These are phyloP conservation scores for Verticillium nonalfalfae DNA, from an alignment of 2,329 filamentous ascomycete genomes.

Conservation along the genomic window DNA sequence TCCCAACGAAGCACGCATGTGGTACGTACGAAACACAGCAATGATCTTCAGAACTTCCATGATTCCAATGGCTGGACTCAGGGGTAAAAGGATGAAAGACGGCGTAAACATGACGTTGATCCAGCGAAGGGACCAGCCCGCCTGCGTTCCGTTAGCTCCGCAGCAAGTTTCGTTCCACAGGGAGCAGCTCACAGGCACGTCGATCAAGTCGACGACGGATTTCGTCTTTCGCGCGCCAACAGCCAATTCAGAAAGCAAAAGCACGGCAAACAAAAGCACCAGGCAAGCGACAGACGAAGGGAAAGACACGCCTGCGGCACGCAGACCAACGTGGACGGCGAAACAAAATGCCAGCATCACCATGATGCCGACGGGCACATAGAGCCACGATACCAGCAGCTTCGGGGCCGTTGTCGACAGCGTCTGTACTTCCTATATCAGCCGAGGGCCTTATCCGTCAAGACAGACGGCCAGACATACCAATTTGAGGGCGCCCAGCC, in stretches of 20 bases:
- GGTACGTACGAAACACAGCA: slow-evolving; percentile 45
- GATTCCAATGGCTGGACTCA: slow-evolving; percentile 46
- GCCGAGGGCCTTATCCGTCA: too few relatives aligned
- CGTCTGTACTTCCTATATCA: slow-evolving; percentile 1
- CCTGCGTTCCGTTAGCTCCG: slow-evolving; percentile 25
- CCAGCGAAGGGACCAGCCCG: slow-evolving; percentile 50
- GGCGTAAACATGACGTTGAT: slow-evolving; percentile 55
- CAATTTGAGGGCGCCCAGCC: not conserved
- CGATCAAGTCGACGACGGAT: slow-evolving; percentile 39
- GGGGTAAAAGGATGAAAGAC: slow-evolving; percentile 51
- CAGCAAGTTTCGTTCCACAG: not conserved
- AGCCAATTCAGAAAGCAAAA: slow-evolving; percentile 38
- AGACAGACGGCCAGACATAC: not conserved
- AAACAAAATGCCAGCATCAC: slow-evolving; percentile 34
- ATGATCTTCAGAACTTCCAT: slow-evolving; percentile 53
- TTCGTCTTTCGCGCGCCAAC: slow-evolving; percentile 43
- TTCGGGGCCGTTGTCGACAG: slow-evolving; percentile 12
- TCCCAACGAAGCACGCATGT: not conserved
- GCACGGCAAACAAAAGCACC: slow-evolving; percentile 42
- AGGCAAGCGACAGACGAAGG: slow-evolving; percentile 55
- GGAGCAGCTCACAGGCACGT: slow-evolving; percentile 39
- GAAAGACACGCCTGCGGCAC: slow-evolving; percentile 43
- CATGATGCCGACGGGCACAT: slow-evolving; percentile 38
- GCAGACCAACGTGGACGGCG: slow-evolving; percentile 34
- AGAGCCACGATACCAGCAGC: slow-evolving; percentile 36